Evolutionary conservation across 192 early-diverging fungal species (phyloP).

Genomic region (Coemansia sp.): DNA sequence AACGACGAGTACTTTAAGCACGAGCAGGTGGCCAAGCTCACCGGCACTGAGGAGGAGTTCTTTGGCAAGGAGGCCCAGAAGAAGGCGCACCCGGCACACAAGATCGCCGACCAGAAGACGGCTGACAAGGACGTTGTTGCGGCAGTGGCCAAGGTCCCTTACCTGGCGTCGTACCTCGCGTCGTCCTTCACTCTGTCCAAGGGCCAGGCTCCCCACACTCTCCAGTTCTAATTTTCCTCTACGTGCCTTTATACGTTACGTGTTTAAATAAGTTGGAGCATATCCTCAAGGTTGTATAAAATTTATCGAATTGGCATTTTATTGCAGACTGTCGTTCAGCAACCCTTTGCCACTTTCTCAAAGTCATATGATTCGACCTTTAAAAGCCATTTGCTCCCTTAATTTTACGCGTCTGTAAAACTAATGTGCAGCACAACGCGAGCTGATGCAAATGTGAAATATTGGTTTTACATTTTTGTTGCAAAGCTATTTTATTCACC

Average conservation of each 20-base stretch:
- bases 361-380: too few species aligned
- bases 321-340: not conserved
- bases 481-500: not conserved
- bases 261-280: too few species aligned
- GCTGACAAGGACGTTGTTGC: slow-evolving; percentile 84
- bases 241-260: too few species aligned
- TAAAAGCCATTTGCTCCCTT: too few species aligned
- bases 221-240: slow-evolving; percentile 83
- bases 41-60: slow-evolving; percentile 86
- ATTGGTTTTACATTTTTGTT: too few species aligned
- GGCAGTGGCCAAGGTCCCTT: slow-evolving; percentile 78
- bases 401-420: too few species aligned
- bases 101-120: slow-evolving; percentile 86
- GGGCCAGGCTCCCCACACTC: slow-evolving; percentile 93
- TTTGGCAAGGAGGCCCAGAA: slow-evolving; percentile 76
- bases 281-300: too few species aligned
- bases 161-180: slow-evolving; percentile 85
- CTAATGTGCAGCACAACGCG: too few species aligned
- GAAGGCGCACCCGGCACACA: slow-evolving; percentile 73
- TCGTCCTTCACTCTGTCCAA: slow-evolving; percentile 90
- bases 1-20: slow-evolving; percentile 94
- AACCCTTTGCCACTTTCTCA: too few species aligned
- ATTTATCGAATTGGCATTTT: not conserved
- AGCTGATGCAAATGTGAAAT: too few species aligned
- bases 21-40: slow-evolving; percentile 69